These are phyloP conservation scores for Metarhizium robertsii DNA, from an alignment of 2,329 filamentous ascomycete genomes.

Conservation along the genomic window DNA sequence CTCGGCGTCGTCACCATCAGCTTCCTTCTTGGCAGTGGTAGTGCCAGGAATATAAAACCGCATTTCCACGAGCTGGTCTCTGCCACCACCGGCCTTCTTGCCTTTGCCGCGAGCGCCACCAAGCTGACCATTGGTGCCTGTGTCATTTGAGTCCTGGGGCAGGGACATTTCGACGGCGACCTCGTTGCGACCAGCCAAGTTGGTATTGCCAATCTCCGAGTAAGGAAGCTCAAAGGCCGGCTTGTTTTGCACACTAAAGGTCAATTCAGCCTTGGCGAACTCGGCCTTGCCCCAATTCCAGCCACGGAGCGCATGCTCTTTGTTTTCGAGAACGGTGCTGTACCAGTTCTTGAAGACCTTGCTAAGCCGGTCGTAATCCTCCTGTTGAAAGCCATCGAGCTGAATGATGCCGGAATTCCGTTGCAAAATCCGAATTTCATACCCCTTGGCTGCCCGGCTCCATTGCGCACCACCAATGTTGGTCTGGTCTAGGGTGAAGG, in stretches of 20 bases:
- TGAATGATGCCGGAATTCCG: conserved; percentile 80
- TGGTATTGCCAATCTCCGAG: conserved; percentile 95
- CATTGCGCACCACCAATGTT: conserved; percentile 86
- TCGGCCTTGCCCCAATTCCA: conserved; percentile 99
- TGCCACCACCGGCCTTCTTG: conserved; percentile 80
- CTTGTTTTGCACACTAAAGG: conserved; percentile 94
- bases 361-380: conserved; percentile 83
- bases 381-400: conserved; percentile 88
- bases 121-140: conserved; percentile 62
- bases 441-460: conserved; percentile 87
- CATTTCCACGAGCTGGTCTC: conserved; percentile 96
- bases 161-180: conserved; percentile 91
- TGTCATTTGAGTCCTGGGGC: conserved; percentile 60
- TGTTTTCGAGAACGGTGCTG: conserved; percentile 81
- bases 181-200: conserved; percentile 94
- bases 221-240: conserved; percentile 96
- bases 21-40: conserved; percentile 60
- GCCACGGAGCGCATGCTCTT: conserved; percentile 87
- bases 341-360: conserved; percentile 99
- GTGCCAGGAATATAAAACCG: conserved; percentile 96
- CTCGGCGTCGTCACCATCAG: conserved; percentile 62
- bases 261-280: conserved; percentile 87
- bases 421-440: conserved; percentile 85
- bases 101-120: conserved; percentile 68
- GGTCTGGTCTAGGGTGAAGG: conserved; percentile 82